phyloP scores from a whole-genome alignment of 805 yeast species.

The Starmerella cellae region DNA sequence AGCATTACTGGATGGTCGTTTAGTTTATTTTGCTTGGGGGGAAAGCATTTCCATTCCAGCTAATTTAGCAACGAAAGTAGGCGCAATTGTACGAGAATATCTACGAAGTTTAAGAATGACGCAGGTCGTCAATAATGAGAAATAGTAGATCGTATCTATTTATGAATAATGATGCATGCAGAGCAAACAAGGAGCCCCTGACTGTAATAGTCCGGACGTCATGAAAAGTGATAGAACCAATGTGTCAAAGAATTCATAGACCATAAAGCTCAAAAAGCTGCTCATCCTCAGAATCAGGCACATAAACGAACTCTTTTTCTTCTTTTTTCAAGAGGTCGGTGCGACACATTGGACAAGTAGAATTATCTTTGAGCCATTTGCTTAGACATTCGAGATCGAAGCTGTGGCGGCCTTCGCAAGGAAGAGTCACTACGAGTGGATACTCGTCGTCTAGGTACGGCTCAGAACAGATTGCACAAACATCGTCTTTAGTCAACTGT shows the following conservation, averaged over 20 bases:
- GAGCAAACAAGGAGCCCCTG: no score
- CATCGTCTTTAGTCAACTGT: constrained; percentile 34
- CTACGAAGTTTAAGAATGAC: no score
- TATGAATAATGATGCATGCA: no score
- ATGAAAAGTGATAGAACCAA: no score
- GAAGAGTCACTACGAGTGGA: constrained; percentile 65
- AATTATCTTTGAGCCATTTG: constrained; percentile 61
- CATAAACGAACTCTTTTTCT: constrained; percentile 56
- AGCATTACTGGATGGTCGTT: constrained; percentile 22
- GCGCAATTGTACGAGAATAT: constrained; percentile 10
- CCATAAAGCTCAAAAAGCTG: no score
- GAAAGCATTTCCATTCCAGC: constrained; percentile 21
- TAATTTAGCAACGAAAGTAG: constrained; percentile 3
- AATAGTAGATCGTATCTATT: no score
- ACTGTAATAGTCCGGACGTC: no score
- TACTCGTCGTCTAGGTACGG: constrained; percentile 57
- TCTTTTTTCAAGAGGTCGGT: constrained; percentile 48
- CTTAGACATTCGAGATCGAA: constrained; percentile 85
- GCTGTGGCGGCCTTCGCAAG: constrained; percentile 53
- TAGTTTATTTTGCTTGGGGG: constrained; percentile 25
- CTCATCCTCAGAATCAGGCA: no score
- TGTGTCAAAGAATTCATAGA: no score
- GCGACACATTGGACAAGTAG: constrained; percentile 73
- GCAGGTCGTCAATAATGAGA: no score
- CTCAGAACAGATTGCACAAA: constrained; percentile 77